These are phyloP conservation scores for Crassisporium funariophilum DNA, from an alignment of 768 basidiomycete species.

Conservation along the genomic window DNA sequence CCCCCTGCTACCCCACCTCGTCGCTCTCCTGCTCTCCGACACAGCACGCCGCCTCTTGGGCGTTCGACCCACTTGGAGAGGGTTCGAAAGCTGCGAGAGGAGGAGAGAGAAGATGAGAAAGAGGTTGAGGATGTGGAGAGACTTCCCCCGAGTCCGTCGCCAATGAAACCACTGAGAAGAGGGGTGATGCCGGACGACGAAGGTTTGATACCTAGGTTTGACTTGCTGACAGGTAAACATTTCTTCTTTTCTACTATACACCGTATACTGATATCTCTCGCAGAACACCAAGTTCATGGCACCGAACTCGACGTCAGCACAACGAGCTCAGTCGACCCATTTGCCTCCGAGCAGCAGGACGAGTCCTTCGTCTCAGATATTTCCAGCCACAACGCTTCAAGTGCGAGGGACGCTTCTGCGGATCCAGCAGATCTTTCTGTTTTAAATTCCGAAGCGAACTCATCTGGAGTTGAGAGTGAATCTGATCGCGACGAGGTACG, in stretches of 20 bases:
- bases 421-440: slow-evolving; percentile 31
- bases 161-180: slow-evolving; percentile 29
- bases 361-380: slow-evolving; percentile 23
- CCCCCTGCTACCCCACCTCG: slow-evolving; percentile 39
- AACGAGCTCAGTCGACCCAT: slow-evolving; percentile 25
- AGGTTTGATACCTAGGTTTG: slow-evolving; percentile 35
- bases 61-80: slow-evolving; percentile 38
- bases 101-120: slow-evolving; percentile 28
- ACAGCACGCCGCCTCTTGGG: slow-evolving; percentile 40
- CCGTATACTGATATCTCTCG: too few species aligned
- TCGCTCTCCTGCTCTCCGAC: slow-evolving; percentile 28
- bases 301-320: slow-evolving; percentile 18
- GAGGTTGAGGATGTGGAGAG: slow-evolving; percentile 29
- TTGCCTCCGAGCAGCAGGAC: slow-evolving; percentile 27
- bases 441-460: slow-evolving; percentile 30
- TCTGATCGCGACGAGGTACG: slow-evolving; percentile 17
- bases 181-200: slow-evolving; percentile 20
- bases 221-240: slow-evolving; percentile 27
- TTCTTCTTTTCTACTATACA: too few species aligned
- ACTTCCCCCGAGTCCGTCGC: slow-evolving; percentile 40
- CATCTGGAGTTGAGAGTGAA: slow-evolving; percentile 20
- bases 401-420: slow-evolving; percentile 26
- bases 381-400: slow-evolving; percentile 16
- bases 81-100: slow-evolving; percentile 28
- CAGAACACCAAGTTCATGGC: slow-evolving; percentile 13